A percentile compares a stretch with the other conserved stretches of the same genome.
Evolutionary conservation across 2,329 filamentous ascomycete genomes (phyloP).

Genomic region (Sclerotinia minor): DNA sequence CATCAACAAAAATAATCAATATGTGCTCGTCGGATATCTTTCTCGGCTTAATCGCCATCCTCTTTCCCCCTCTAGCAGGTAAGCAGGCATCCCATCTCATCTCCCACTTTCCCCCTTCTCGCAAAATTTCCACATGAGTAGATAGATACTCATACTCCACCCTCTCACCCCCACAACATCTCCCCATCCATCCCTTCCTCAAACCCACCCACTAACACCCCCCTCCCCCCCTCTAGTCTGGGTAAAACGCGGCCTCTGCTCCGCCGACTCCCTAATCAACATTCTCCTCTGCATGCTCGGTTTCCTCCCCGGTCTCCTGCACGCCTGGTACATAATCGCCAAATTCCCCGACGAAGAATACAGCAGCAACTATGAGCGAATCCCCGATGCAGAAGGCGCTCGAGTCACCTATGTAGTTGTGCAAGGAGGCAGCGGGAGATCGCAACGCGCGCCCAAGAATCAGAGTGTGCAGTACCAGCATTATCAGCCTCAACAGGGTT

Average conservation of each 20-base stretch:
- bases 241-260: constrained; percentile 94
- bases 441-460: constrained; percentile 37
- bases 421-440: constrained; percentile 47
- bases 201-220: neutral
- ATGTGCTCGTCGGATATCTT: constrained; percentile 65
- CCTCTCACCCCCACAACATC: neutral
- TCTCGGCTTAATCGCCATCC: constrained; percentile 62
- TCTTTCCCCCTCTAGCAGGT: constrained; percentile 67
- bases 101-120: neutral
- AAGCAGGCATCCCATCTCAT: constrained; percentile 41
- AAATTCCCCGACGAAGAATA: constrained; percentile 80
- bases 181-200: neutral
- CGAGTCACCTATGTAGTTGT: constrained; percentile 80
- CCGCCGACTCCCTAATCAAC: constrained; percentile 91
- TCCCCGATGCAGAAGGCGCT: constrained; percentile 57
- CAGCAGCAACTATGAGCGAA: constrained; percentile 51
- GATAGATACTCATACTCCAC: neutral
- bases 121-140: neutral
- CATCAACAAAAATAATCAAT: constrained; percentile 17
- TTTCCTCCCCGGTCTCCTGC: constrained; percentile 82
- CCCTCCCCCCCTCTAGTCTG: constrained; percentile 63
- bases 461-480: constrained; percentile 17
- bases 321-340: constrained; percentile 97
- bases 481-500: constrained; percentile 34
- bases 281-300: constrained; percentile 81